Evolutionary conservation across 371 early-diverging fungal species (phyloP).

Genomic region (Mortierella sp.): DNA sequence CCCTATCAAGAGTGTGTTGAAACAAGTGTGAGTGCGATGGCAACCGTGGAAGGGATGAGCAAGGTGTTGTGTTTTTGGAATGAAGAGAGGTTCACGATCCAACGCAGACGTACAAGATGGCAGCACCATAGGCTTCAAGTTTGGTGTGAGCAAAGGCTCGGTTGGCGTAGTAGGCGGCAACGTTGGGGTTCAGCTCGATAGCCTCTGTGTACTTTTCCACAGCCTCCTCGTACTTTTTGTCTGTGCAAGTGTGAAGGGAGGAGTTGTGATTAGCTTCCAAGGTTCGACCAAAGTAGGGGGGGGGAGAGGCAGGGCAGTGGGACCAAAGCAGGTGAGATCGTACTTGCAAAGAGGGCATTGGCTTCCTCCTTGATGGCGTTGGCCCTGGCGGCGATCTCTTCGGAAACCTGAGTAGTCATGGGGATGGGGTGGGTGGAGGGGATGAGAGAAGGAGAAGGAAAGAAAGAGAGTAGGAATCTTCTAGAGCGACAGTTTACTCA

Average conservation of each 20-base stretch:
- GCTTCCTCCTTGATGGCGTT: slow-evolving; percentile 80
- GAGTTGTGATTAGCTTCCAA: not conserved
- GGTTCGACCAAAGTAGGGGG: not conserved
- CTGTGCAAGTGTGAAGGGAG: slow-evolving; percentile 29
- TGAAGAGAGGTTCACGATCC: not conserved
- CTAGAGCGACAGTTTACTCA: too few relatives aligned
- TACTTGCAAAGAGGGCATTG: slow-evolving; percentile 79
- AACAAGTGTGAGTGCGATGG: not conserved
- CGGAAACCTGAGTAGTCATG: slow-evolving; percentile 51
- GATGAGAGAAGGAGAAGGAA: not conserved
- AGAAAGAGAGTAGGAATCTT: not conserved
- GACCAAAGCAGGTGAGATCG: not conserved
- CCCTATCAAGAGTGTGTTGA: slow-evolving; percentile 55
- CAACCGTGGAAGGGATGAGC: too few relatives aligned
- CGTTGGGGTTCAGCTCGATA: slow-evolving; percentile 82
- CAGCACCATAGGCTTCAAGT: slow-evolving; percentile 91
- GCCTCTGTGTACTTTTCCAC: slow-evolving; percentile 87
- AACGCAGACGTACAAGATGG: slow-evolving; percentile 68
- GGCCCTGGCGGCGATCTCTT: slow-evolving; percentile 63
- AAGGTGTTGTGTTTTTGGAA: not conserved
- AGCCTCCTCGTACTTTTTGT: slow-evolving; percentile 84
- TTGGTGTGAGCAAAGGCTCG: slow-evolving; percentile 91
- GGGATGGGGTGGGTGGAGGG: slow-evolving; percentile 11
- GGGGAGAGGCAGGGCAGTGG: not conserved
- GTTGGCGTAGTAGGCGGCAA: slow-evolving; percentile 91